Conservation (phyloP, 768 basidiomycete genomes). For the Rhodotorula toruloides region DNA sequence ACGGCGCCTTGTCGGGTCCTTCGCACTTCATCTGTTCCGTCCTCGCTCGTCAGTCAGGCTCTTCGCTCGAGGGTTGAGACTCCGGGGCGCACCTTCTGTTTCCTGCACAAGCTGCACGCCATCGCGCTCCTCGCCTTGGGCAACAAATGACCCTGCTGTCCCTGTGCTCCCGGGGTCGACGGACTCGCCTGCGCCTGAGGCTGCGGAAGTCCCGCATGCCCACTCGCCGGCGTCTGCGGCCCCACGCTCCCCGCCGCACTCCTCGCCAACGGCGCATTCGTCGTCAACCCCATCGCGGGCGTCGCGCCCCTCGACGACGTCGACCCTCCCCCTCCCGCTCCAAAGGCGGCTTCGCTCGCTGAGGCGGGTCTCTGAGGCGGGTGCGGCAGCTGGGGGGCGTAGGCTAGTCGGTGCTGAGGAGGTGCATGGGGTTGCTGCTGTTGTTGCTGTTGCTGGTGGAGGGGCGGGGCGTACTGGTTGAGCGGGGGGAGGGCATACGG, state of each 20-base stretch:
- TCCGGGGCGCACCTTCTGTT: constrained; percentile 26
- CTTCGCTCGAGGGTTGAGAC: too few relatives aligned
- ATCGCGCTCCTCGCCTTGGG: constrained; percentile 30
- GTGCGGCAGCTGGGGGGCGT: not conserved
- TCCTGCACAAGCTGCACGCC: constrained; percentile 28
- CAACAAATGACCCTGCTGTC: not conserved
- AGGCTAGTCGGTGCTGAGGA: not conserved
- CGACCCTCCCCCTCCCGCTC: too few relatives aligned
- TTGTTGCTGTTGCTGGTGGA: not conserved
- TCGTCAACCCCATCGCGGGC: too few relatives aligned
- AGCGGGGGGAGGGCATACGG: not conserved
- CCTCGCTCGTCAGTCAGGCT: too few relatives aligned
- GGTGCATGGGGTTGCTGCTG: not conserved
- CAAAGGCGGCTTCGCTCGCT: too few relatives aligned
- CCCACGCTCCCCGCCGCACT: too few relatives aligned
- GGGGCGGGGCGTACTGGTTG: not conserved
- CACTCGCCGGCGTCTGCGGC: too few relatives aligned
- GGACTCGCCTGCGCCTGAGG: not conserved
- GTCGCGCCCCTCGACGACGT: too few relatives aligned
- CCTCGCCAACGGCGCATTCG: too few relatives aligned
- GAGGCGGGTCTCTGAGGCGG: too few relatives aligned
- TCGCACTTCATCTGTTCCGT: constrained; percentile 39
- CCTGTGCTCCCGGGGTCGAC: too few relatives aligned
- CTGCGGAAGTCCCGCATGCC: too few relatives aligned
- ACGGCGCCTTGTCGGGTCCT: constrained; percentile 32